Percentiles rank a stretch among this genome's conserved stretches.
These are phyloP conservation scores for Polygonum maritimum DNA, from an alignment of 148 eudicot genomes.

Conservation along the genomic window DNA sequence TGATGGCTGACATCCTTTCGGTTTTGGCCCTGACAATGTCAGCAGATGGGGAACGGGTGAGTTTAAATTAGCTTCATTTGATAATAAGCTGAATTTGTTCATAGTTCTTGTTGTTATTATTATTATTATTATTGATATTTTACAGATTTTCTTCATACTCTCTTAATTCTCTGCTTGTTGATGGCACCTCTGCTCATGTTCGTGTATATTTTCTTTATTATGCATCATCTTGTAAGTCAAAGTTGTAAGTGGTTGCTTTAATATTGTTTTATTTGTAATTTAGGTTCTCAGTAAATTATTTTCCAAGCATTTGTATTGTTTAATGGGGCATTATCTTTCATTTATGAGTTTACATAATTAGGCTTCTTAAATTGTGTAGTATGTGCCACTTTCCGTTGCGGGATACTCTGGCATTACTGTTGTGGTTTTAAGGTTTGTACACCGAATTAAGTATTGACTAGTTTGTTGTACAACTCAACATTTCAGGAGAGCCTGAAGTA, in stretches of 20 bases:
- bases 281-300: not conserved
- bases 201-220: not conserved
- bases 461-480: constrained; percentile 3
- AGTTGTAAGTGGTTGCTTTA: not conserved
- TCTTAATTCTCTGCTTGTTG: not conserved
- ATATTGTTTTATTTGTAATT: not conserved
- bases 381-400: not conserved
- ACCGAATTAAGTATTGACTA: not conserved
- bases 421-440: not conserved
- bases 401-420: not conserved
- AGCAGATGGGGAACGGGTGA: constrained; percentile 88
- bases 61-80: constrained; percentile 14
- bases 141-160: not conserved
- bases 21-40: constrained; percentile 98
- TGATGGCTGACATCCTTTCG: constrained; percentile 87
- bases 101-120: not conserved
- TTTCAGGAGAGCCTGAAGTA: constrained; percentile 88
- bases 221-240: not conserved
- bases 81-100: not conserved
- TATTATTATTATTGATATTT: not conserved
- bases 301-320: not conserved
- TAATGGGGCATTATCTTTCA: not conserved
- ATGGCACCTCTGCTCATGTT: not conserved
- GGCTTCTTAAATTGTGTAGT: not conserved
- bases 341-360: not conserved